These are phyloP conservation scores for Carex scoparia DNA, from an alignment of 176 grass and related monocot genomes.

Conservation along the genomic window DNA sequence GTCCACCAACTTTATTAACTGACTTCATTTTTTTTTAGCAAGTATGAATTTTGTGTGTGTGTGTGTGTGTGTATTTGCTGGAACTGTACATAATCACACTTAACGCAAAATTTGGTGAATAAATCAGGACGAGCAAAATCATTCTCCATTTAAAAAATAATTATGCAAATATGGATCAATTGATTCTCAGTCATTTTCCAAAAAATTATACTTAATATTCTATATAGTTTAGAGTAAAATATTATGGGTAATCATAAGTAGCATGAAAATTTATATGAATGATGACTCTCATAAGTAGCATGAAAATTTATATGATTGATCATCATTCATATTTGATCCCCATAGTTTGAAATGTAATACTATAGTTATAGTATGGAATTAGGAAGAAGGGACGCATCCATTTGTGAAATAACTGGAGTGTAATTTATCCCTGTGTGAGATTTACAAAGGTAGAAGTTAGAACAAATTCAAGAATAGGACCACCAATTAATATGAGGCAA, in stretches of 20 bases:
- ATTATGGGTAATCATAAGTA: too few relatives aligned
- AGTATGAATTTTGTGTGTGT: too few relatives aligned
- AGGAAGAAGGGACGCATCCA: background rate
- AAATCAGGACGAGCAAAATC: background rate
- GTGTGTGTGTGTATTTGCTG: too few relatives aligned
- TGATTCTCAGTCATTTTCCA: too few relatives aligned
- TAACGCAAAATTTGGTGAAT: background rate
- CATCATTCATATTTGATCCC: too few relatives aligned
- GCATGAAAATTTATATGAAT: too few relatives aligned
- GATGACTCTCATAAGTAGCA: too few relatives aligned
- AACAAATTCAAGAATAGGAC: background rate
- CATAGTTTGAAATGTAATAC: background rate
- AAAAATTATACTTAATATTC: too few relatives aligned
- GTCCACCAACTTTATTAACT: too few relatives aligned
- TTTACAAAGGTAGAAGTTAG: background rate
- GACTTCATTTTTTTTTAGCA: too few relatives aligned
- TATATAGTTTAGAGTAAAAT: background rate
- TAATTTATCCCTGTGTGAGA: background rate
- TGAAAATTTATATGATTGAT: too few relatives aligned
- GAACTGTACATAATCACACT: background rate
- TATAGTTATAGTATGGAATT: background rate
- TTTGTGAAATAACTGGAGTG: conserved; percentile 9
- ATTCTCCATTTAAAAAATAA: background rate
- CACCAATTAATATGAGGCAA: conserved; percentile 2
- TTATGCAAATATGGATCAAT: too few relatives aligned